Evolutionary conservation across 352 stramenopile genomes (phyloP).

Genomic region (Phytophthora fragariae): DNA sequence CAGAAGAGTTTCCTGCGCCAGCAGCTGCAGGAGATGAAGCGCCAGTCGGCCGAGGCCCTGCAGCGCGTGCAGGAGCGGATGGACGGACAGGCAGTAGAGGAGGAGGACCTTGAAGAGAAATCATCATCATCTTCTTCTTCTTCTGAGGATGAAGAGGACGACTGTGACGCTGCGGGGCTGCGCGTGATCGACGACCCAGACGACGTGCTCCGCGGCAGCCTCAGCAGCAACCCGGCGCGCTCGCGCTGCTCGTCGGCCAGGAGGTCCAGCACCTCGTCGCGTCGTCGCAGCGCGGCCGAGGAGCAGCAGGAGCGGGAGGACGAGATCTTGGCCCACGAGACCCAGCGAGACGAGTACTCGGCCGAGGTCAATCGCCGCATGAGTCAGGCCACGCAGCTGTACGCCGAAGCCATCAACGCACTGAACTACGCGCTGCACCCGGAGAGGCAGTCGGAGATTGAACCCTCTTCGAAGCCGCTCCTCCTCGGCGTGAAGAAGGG

Average conservation of each 20-base stretch:
- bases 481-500: conserved; percentile 60
- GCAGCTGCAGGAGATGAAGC: conserved; percentile 83
- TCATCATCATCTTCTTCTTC: conserved; percentile 17
- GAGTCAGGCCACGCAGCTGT: conserved; percentile 64
- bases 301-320: conserved; percentile 43
- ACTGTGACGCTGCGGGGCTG: conserved; percentile 21
- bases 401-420: conserved; percentile 58
- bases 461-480: conserved; percentile 57
- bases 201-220: conserved; percentile 38
- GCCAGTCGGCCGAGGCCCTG: conserved; percentile 67
- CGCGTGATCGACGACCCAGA: conserved; percentile 49
- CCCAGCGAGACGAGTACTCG: conserved; percentile 45
- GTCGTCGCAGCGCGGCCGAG: conserved; percentile 37
- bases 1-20: conserved; percentile 75
- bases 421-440: conserved; percentile 63
- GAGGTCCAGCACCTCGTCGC: conserved; percentile 40
- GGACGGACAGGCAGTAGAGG: conserved; percentile 48
- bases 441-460: conserved; percentile 34
- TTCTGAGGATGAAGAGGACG: conserved; percentile 1
- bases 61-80: conserved; percentile 54
- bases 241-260: conserved; percentile 45
- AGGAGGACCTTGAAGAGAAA: conserved; percentile 33
- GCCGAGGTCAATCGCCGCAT: conserved; percentile 53
- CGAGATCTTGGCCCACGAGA: conserved; percentile 38
- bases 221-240: conserved; percentile 39